Evolutionary conservation across 1,284 basidiomycete genomes (phyloP).

Genomic region (Leccinum angustisporum): DNA sequence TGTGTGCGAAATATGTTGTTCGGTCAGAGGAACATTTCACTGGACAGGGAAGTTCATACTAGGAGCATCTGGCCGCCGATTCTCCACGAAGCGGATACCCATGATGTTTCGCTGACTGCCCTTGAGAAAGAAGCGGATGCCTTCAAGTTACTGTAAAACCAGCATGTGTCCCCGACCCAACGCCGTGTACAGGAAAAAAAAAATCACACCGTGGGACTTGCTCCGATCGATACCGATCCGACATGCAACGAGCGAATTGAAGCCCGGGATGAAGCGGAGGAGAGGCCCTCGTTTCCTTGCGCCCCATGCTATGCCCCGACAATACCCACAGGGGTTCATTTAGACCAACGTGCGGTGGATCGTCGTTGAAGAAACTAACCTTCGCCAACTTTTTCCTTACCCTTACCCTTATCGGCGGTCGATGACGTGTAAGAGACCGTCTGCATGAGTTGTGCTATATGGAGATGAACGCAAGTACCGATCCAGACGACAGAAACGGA

Average conservation of each 20-base stretch:
- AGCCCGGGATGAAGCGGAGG: slow-evolving; percentile 55
- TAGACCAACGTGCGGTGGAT: slow-evolving; percentile 2
- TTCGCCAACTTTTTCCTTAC: slow-evolving; percentile 36
- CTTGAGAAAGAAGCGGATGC: slow-evolving; percentile 70
- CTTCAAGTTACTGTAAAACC: slow-evolving; percentile 53
- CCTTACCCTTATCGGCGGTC: slow-evolving; percentile 43
- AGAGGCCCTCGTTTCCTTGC: slow-evolving; percentile 20
- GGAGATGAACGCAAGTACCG: slow-evolving; percentile 22
- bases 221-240: slow-evolving; percentile 66
- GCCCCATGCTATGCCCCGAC: slow-evolving; percentile 27
- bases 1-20: slow-evolving; percentile 49
- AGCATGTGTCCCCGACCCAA: slow-evolving; percentile 80
- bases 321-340: slow-evolving; percentile 22
- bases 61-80: slow-evolving; percentile 37
- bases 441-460: slow-evolving; percentile 47
- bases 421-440: slow-evolving; percentile 45
- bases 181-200: slow-evolving; percentile 73
- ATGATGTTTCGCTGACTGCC: slow-evolving; percentile 55
- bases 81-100: slow-evolving; percentile 68
- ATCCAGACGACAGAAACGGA: slow-evolving; percentile 36
- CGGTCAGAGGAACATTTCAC: no score
- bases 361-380: slow-evolving; percentile 34
- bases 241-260: slow-evolving; percentile 78
- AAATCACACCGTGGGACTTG: slow-evolving; percentile 64
- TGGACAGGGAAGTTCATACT: no score